phyloP scores from a whole-genome alignment of 1,284 basidiomycete genomes.

The Pseudozyma hubeiensis region DNA sequence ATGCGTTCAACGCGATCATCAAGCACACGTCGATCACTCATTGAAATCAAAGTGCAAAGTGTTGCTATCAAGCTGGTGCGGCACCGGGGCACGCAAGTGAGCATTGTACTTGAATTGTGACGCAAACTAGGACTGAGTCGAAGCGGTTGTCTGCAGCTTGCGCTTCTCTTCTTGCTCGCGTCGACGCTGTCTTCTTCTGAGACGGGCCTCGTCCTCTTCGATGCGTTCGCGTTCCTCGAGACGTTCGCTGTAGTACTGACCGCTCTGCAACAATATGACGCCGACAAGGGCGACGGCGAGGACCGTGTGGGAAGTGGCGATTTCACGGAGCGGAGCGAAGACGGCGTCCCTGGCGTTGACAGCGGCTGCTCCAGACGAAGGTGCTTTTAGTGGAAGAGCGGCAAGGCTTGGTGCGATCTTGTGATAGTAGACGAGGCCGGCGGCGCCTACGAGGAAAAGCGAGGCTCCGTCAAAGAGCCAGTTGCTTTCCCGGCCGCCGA shows the following conservation, averaged over 20 bases:
- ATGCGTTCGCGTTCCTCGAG: conserved; percentile 66
- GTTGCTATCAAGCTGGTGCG: neutral
- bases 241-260: conserved; percentile 68
- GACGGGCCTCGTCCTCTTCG: conserved; percentile 65
- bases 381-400: conserved; percentile 38
- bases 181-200: conserved; percentile 56
- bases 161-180: conserved; percentile 56
- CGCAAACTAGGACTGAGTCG: conserved; percentile 9
- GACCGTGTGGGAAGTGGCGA: conserved; percentile 64
- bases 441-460: conserved; percentile 66
- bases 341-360: conserved; percentile 41
- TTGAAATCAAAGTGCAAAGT: neutral
- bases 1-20: conserved; percentile 14
- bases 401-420: conserved; percentile 59
- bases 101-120: neutral
- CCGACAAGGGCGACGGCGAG: conserved; percentile 65
- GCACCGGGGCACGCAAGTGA: neutral
- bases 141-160: conserved; percentile 25
- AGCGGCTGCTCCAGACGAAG: conserved; percentile 34
- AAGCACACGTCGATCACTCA: neutral
- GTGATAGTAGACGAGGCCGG: conserved; percentile 59
- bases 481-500: conserved; percentile 64
- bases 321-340: conserved; percentile 60
- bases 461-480: conserved; percentile 68
- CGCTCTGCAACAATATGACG: conserved; percentile 64